Evolutionary conservation across 495 filamentous ascomycete genomes (phyloP), one percentile per base, ranked within the genome.

Genomic region (Bryoglossum gracile): DNA sequence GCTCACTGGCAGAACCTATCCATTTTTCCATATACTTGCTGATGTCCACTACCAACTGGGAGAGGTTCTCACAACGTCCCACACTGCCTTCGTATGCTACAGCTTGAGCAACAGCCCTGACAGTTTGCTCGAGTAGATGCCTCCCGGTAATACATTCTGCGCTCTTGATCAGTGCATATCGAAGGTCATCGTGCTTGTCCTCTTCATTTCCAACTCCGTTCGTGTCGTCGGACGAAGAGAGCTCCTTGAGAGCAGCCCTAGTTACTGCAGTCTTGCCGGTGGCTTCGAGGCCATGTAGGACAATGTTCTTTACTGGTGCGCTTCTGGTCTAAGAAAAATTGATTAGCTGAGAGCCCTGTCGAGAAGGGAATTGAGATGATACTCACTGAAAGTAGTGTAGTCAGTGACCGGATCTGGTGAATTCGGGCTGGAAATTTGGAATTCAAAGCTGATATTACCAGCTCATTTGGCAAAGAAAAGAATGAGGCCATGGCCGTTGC

Each of bases 81-180:
- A 67, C 8, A 44, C 63, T 28, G 47, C 64, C 62, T 43, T 48
- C 37, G 22, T 43, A 58, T n/a, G 35, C 48, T 60, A 84, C 28
- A 62, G 71, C 63, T 63, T 78, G 66, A 50, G 78, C 63, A 52
- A 84, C 68, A 19, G 65, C 65, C 2, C 66, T 69, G 6, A 82
- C 63, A 1, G 77, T 80, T 21, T 71, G 75, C 60, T 91, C 87
- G 28, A 94, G 81, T 5, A 98, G 69, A 66, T 98, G 92, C 22
- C 92, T 82, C 0, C 79, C 82, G 0, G 89, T 94, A 43, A 98
- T 86, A 59, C 89, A 96, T 72, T 97, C 91, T 43, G 75, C 67
- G 28, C 82, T 89, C 50, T 79, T 82, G 41, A 95, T 69, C 48
- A 95, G 77, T 25, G 85, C 82, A 58, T 86, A 81, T 32, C 71